Base-by-base conservation (phyloP, 2,329 filamentous ascomycete species). In the Ceratocystis cacaofunesta region DNA sequence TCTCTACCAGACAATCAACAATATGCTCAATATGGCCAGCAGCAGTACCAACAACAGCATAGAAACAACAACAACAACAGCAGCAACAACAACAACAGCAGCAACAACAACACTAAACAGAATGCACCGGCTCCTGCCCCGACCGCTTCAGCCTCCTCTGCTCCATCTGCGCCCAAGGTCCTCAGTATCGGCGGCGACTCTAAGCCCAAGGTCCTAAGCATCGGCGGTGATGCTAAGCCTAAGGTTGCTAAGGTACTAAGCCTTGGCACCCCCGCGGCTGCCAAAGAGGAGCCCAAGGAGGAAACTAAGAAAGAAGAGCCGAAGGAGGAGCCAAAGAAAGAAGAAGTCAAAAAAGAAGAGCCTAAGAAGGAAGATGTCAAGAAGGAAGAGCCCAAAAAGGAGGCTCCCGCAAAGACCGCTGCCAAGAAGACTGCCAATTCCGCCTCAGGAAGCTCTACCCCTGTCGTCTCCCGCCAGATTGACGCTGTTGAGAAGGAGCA, bases 401-500 rank as follows among this genome's bases (percentile, higher is more conserved):
- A 85, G 2, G 87, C 89, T 69, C 87, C 87, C 32, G 89, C 90
- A 36, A 92, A 92, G 3, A 79, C 85, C 62, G 96, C 96, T 77
- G 92, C 92, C 8, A 90, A 96, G 69, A 90, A 95, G 72, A 96
- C 96, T 81, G 69, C 83, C 64, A 74, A 78, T 62, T 88, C 89
- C 7, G 89, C 89, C 1, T 94, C 90, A 10, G 92, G 92, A 60
- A 85, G 90, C 63, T 90, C 88, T 46, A 95, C 90, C 73, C 90
- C 91, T 7, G 83, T 90, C 65, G 79, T 79, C 63, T 73, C 74
- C 73, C 86, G 89, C 69, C 88, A 91, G 68, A 85, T 82, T n/a
- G 90, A 95, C 74, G 85, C 89, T 44, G 88, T 99, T 66, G 83
- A 88, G 68, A 89, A 92, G 76, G 88, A 92, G 72, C 89, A 95